These are phyloP conservation scores for Curvularia eragrostidis DNA, from an alignment of 2,329 filamentous ascomycete genomes.

Conservation along the genomic window DNA sequence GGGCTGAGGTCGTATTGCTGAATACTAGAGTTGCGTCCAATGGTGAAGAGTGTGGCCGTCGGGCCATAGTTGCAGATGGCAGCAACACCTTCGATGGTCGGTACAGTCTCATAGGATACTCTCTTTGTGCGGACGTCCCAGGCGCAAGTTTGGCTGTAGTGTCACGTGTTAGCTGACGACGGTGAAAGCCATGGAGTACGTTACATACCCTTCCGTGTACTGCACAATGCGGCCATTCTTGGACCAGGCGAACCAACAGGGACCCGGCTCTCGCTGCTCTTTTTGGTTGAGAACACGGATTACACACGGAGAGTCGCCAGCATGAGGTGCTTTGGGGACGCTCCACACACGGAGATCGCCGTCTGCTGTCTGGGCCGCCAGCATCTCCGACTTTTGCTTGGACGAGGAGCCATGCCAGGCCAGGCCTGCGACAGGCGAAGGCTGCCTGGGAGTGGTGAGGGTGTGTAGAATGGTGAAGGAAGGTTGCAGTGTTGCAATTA, in stretches of 20 bases:
- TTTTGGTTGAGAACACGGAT: conserved; percentile 84
- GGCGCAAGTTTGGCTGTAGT: conserved; percentile 76
- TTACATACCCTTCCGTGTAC: conserved; percentile 82
- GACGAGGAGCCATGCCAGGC: conserved; percentile 97
- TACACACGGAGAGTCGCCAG: conserved; percentile 78
- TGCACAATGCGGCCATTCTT: conserved; percentile 97
- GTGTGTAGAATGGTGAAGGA: conserved; percentile 95
- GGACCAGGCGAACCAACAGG: conserved; percentile 98
- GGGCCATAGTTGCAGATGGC: conserved; percentile 89
- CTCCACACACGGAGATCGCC: conserved; percentile 97
- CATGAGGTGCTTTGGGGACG: conserved; percentile 78
- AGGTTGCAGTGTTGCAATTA: conserved; percentile 88
- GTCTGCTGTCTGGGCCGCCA: conserved; percentile 89
- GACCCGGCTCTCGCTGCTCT: conserved; percentile 74
- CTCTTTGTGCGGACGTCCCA: conserved; percentile 99
- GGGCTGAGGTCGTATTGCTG: conserved; percentile 96
- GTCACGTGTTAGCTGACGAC: conserved; percentile 29
- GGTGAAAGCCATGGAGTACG: conserved; percentile 14
- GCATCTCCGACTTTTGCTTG: conserved; percentile 96
- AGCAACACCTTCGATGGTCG: conserved; percentile 79
- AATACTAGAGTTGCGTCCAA: conserved; percentile 85
- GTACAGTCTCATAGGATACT: conserved; percentile 87
- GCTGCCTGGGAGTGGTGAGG: conserved; percentile 79
- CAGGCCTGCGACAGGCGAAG: conserved; percentile 85
- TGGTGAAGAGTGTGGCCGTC: conserved; percentile 88